These are phyloP conservation scores for Ceratocystis lukuohia DNA, from an alignment of 2,329 filamentous ascomycete species.

Conservation along the genomic window DNA sequence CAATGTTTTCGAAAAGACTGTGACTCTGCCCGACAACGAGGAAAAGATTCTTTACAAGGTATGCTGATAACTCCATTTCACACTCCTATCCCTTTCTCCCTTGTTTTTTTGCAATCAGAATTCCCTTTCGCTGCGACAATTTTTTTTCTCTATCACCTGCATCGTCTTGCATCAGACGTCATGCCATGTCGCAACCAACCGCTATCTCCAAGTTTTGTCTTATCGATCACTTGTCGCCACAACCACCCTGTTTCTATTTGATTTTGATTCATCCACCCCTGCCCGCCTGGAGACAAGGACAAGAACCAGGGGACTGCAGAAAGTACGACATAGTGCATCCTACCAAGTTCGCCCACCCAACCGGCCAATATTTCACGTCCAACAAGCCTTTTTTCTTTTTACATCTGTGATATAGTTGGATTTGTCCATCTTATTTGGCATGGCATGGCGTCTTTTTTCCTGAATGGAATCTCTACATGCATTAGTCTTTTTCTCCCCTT, in stretches of 20 bases:
- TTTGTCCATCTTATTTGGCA: neutral
- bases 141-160: neutral
- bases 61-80: constrained; percentile 26
- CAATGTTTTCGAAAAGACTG: constrained; percentile 64
- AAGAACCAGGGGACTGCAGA: neutral
- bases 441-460: neutral
- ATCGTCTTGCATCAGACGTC: constrained; percentile 6
- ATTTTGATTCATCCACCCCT: constrained; percentile 2
- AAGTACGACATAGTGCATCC: constrained; percentile 6
- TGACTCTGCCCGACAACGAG: constrained; percentile 51
- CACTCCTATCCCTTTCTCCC: constrained; percentile 12
- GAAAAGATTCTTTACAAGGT: constrained; percentile 94
- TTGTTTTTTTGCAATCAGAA: constrained; percentile 7
- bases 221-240: constrained; percentile 4
- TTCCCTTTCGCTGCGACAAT: neutral
- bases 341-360: neutral
- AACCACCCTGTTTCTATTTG: constrained; percentile 4
- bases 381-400: neutral
- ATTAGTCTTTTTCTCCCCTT: neutral
- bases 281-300: neutral
- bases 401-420: neutral
- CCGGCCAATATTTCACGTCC: neutral
- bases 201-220: neutral
- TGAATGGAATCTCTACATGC: neutral
- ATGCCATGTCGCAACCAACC: constrained; percentile 1